Evolutionary conservation across 129 eudicot genomes (phyloP).

Genomic region (Deinandra increscens): DNA sequence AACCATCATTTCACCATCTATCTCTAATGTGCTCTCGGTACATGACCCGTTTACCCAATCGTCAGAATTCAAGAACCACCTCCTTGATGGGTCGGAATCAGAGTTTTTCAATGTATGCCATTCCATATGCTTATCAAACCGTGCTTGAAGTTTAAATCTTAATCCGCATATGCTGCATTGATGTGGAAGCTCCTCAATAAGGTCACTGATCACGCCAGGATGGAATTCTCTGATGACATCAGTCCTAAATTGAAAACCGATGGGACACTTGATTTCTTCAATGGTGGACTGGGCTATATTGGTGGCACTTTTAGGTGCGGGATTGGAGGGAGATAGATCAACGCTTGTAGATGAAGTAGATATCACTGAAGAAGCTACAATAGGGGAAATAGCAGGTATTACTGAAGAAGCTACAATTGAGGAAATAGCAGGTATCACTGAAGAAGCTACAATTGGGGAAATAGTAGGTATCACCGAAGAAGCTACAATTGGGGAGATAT

Average conservation of each 20-base stretch:
- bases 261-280: conserved; percentile 45
- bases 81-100: conserved; percentile 43
- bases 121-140: conserved; percentile 71
- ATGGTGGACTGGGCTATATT: conserved; percentile 27
- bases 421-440: too few species aligned
- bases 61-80: conserved; percentile 53
- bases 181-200: conserved; percentile 66
- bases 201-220: conserved; percentile 56
- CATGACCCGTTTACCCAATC: conserved; percentile 56
- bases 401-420: too few species aligned
- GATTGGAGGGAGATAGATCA: conserved; percentile 32
- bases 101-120: conserved; percentile 58
- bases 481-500: conserved; percentile 33
- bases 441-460: too few species aligned
- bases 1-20: conserved; percentile 56
- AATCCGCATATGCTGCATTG: conserved; percentile 72
- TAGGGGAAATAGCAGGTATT: too few species aligned
- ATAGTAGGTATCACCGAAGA: conserved; percentile 18
- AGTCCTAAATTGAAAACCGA: conserved; percentile 72
- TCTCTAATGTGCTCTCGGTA: conserved; percentile 32
- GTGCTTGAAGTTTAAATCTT: conserved; percentile 53
- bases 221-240: conserved; percentile 63
- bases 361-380: conserved; percentile 21
- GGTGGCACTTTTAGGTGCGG: conserved; percentile 22
- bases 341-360: conserved; percentile 28